These are phyloP conservation scores for Naegleria lovaniensis DNA, from an alignment of 208 protist genomes.

Conservation along the genomic window DNA sequence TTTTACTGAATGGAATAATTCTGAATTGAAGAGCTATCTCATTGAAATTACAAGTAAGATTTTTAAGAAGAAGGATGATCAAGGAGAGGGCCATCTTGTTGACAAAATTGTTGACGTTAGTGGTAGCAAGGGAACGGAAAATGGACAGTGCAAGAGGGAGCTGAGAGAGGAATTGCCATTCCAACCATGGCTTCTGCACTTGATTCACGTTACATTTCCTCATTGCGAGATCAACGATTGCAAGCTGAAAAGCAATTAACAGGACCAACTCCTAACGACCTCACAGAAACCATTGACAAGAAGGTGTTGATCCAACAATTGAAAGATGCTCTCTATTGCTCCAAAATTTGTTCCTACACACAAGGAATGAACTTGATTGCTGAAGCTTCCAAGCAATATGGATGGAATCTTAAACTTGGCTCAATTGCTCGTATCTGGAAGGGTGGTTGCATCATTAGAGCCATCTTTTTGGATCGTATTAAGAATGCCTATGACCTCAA, in stretches of 20 bases:
- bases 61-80: conserved; percentile 76
- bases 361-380: conserved; percentile 69
- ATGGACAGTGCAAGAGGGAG: conserved; percentile 80
- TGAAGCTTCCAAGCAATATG: conserved; percentile 37
- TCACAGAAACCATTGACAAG: conserved; percentile 34
- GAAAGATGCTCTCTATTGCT: conserved; percentile 58
- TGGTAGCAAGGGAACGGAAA: conserved; percentile 95
- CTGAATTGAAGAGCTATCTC: conserved; percentile 90
- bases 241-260: conserved; percentile 39
- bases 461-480: conserved; percentile 67
- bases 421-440: conserved; percentile 73
- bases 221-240: conserved; percentile 79
- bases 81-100: conserved; percentile 57
- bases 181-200: conserved; percentile 64
- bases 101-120: conserved; percentile 90
- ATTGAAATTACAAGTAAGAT: conserved; percentile 96
- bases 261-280: conserved; percentile 27
- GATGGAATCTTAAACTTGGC: conserved; percentile 64
- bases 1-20: conserved; percentile 88
- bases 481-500: conserved; percentile 60
- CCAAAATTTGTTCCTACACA: conserved; percentile 72
- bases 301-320: conserved; percentile 50
- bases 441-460: conserved; percentile 83
- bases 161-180: conserved; percentile 37
- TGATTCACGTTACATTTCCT: conserved; percentile 81